phyloP scores from a whole-genome alignment of 2,329 filamentous ascomycete genomes.

The Penicillium polonicum region DNA sequence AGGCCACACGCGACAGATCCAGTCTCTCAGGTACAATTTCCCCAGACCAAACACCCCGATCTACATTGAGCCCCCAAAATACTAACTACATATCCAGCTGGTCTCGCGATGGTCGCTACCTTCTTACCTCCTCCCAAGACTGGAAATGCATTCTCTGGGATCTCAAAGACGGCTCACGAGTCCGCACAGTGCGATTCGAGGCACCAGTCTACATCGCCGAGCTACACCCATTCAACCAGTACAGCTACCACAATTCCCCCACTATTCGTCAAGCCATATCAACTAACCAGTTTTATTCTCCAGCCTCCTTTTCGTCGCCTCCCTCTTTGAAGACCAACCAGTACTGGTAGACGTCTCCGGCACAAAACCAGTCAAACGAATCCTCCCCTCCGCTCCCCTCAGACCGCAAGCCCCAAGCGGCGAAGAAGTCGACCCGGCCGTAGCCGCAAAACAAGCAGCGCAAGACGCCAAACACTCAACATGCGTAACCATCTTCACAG shows the following conservation, averaged over 20 bases:
- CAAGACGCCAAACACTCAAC: slow-evolving; percentile 95
- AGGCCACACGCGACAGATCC: slow-evolving; percentile 90
- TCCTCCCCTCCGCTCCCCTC: slow-evolving; percentile 78
- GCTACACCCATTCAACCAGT: slow-evolving; percentile 88
- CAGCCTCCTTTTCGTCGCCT: slow-evolving; percentile 82
- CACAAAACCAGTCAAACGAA: slow-evolving; percentile 68
- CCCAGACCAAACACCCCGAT: not conserved
- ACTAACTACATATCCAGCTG: slow-evolving; percentile 56
- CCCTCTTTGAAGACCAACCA: slow-evolving; percentile 90
- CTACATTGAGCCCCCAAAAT: not conserved
- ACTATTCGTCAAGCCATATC: not conserved
- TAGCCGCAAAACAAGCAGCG: slow-evolving; percentile 79
- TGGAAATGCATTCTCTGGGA: slow-evolving; percentile 98
- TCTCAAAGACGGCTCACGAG: slow-evolving; percentile 66
- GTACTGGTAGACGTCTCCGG: slow-evolving; percentile 78
- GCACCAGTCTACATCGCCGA: slow-evolving; percentile 95
- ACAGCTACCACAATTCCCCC: slow-evolving; percentile 32
- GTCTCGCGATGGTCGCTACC: slow-evolving; percentile 86
- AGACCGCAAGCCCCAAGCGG: slow-evolving; percentile 64
- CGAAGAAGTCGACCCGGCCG: slow-evolving; percentile 58
- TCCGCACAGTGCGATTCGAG: slow-evolving; percentile 85
- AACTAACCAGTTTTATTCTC: not conserved
- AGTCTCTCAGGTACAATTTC: slow-evolving; percentile 65
- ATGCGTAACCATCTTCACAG: slow-evolving; percentile 86
- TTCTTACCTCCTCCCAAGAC: slow-evolving; percentile 89